Percentiles rank a stretch among this genome's conserved stretches.
Conservation (phyloP, 106 monocot genomes). For the Apostasia shenzhenica region DNA sequence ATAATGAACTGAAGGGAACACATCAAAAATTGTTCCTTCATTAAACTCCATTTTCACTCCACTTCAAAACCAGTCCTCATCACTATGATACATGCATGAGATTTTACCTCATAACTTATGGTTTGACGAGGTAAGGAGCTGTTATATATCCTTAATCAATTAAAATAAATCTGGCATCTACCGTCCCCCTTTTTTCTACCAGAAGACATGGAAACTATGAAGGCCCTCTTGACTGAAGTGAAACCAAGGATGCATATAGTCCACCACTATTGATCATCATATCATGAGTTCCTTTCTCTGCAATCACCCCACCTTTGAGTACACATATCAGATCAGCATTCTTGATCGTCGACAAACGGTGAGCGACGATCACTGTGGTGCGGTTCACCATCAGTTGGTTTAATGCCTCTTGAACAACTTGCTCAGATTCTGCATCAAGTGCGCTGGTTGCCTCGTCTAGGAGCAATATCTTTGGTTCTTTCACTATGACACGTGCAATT, state of each 20-base stretch:
- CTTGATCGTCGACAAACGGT: conserved; percentile 4
- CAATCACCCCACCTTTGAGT: conserved; percentile 9
- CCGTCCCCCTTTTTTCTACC: not conserved
- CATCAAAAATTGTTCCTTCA: too few species aligned
- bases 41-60: too few species aligned
- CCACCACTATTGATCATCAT: conserved; percentile 1
- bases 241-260: conserved; percentile 7
- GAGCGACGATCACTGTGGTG: conserved; percentile 8
- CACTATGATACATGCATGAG: too few species aligned
- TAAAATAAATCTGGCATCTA: too few species aligned
- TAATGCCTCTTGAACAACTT: conserved; percentile 12
- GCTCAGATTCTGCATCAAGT: conserved; percentile 13
- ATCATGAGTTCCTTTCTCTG: conserved; percentile 9
- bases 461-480: conserved; percentile 8
- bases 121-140: too few species aligned
- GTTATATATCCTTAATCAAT: too few species aligned
- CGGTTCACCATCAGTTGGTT: conserved; percentile 5
- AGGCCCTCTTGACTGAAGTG: conserved; percentile 1
- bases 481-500: conserved; percentile 9
- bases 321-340: conserved; percentile 9
- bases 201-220: not conserved
- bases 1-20: too few species aligned
- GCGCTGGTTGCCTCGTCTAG: conserved; percentile 10
- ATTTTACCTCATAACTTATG: too few species aligned
- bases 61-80: too few species aligned